Base-by-base conservation (phyloP, 2,329 filamentous ascomycete species). In the Trichophyton rubrum region DNA sequence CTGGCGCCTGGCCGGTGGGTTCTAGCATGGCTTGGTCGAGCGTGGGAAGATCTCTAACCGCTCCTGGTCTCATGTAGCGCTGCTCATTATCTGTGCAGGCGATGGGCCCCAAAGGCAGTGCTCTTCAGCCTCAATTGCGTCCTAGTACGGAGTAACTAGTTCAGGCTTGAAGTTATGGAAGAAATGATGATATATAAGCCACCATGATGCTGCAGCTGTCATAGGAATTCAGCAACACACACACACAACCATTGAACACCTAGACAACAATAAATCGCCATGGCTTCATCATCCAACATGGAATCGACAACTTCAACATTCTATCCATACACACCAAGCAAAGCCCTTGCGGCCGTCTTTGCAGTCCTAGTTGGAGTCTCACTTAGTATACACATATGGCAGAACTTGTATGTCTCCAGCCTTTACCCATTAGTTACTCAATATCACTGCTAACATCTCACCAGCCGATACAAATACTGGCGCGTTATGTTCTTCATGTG, bases 401-500 rank as follows among this genome's bases (percentile, higher is more conserved):
- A 73, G 59, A 73, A 72, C 58, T 70, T 70, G 70, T 73, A 41
- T 61, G 70, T 63, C 20, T 7, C 24, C 6, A 43, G 20, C 24
- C 45, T 20, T 45, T 22, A 51, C 3, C 22, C 13, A 17, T 38
- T 9, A 38, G 9, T 38, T 13, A 17, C 27, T 33, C 4, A 17
- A 22, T 20, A 27, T 38, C 33, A 4, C 20, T 57, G 13, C 27
- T 57, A 38, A 20, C 51, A 24, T 11, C 20, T 38, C 13, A 43
- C 20, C 27, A 68, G 70, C 58, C 68, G 62, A 56, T 71, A 72
- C 58, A 63, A 64, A 27, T 73, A 67, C 58, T 74, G 71, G 71
- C 65, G 63, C n/a, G 65, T 73, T 15, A 73, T 69, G 5, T 74
- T 73, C 62, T 73, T 70, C 62, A 67, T 73, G 62, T 67, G 67